These are phyloP conservation scores for Podila minutissima DNA, from an alignment of 192 early-diverging fungal species.

Conservation along the genomic window DNA sequence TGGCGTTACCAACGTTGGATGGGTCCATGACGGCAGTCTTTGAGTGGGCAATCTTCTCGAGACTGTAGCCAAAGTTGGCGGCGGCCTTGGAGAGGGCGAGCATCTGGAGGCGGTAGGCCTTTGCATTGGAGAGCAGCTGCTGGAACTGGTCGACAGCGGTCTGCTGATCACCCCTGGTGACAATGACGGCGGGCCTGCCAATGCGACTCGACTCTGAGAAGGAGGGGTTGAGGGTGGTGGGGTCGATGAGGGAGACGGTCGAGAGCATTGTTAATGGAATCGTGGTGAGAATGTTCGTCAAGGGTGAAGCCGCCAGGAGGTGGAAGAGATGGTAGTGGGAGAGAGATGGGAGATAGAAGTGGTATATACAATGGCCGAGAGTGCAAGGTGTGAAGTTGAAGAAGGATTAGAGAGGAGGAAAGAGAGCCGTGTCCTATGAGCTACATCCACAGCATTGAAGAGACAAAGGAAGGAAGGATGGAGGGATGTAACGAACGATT, in stretches of 20 bases:
- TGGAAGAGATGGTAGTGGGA: no score
- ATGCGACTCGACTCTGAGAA: slow-evolving; percentile 43
- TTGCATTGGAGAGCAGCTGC: slow-evolving; percentile 50
- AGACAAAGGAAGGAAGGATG: no score
- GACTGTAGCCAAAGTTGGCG: slow-evolving; percentile 58
- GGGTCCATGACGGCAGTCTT: slow-evolving; percentile 51
- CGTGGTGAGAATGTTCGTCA: no score
- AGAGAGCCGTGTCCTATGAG: no score
- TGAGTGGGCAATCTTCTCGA: slow-evolving; percentile 57
- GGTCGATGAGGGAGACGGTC: slow-evolving; percentile 49
- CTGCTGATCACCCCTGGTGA: slow-evolving; percentile 53
- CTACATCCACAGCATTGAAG: no score
- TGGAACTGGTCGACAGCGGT: slow-evolving; percentile 51
- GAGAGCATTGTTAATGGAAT: slow-evolving; percentile 26
- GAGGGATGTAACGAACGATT: no score
- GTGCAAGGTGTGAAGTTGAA: no score
- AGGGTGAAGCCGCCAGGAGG: no score
- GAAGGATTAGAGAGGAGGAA: no score
- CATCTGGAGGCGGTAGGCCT: slow-evolving; percentile 57
- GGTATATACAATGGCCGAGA: no score
- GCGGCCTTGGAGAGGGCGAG: slow-evolving; percentile 54
- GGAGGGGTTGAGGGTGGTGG: slow-evolving; percentile 42
- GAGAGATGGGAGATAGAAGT: no score
- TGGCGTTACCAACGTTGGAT: slow-evolving; percentile 38
- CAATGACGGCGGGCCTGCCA: slow-evolving; percentile 36